Evolutionary conservation across 805 yeast genomes (phyloP), one percentile per base, ranked within the genome.

Genomic region (Candida loeiensis): DNA sequence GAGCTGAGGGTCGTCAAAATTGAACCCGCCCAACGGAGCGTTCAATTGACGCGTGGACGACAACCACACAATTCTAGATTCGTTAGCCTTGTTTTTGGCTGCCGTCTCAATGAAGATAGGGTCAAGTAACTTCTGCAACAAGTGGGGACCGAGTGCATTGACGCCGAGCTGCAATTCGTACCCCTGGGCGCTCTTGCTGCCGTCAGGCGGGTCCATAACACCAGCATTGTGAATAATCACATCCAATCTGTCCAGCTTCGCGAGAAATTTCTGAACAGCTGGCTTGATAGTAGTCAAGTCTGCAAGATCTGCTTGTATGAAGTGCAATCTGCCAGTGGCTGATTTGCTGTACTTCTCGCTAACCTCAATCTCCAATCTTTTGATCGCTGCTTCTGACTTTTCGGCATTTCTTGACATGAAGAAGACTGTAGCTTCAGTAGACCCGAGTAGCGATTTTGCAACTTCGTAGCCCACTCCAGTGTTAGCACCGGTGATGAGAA

Each of bases 91-190:
- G 9, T 56, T 50, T 1, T 40, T 40, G 31, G 53, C 42, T 2
- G 66, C 59, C 2, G 73, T 55, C 19, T 58, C 48, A 16, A 61
- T 41, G 13, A 76, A 44, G 3, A 71, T 44, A 7, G 72, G 71
- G 18, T 57, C 59, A 34, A 73, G 49, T 18, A 60, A 51, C 39
- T 61, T 61, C 45, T 72, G 68, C 15, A 76, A 53, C n/a, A 73
- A 50, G 38, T 63, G 71, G 19, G 74, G 73, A 2, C 73, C 80
- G 12, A 76, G 46, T 13, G 53, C 64, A 50, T 76, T 76, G 14
- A 69, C 65, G 6, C 76, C 80, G 29, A 73, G 53, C 39, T 69
- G 74, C 26, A 59, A 40, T 37, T 76, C 80, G 40, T 58, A 64
- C 6, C 75, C 77, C 53, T 76, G 77, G 9, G 43, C 51, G 4